Evolutionary conservation across 2,329 filamentous ascomycete genomes (phyloP).

Genomic region (Dactylonectria estremocensis): DNA sequence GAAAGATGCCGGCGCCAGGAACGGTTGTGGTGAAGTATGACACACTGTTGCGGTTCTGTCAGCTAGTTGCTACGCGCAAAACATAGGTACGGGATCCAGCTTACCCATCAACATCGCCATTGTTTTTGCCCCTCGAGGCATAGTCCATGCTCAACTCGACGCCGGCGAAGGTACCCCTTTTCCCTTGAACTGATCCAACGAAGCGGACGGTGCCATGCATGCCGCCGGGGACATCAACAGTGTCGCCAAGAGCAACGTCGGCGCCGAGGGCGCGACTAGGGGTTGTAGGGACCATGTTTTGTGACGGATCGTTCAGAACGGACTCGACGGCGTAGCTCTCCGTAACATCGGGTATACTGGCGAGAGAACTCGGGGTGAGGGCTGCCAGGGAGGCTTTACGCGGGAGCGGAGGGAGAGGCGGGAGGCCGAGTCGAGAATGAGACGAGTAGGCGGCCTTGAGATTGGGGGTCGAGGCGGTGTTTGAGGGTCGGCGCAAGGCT

Average conservation of each 20-base stretch:
- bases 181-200: constrained; percentile 87
- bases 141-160: constrained; percentile 90
- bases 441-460: constrained; percentile 67
- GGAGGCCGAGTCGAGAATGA: constrained; percentile 63
- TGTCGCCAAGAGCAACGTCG: constrained; percentile 81
- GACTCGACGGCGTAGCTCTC: constrained; percentile 74
- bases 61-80: constrained; percentile 3
- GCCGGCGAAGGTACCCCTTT: constrained; percentile 92
- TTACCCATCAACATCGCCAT: constrained; percentile 94
- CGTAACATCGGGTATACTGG: constrained; percentile 77
- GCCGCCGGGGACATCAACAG: constrained; percentile 91
- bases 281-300: constrained; percentile 68
- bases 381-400: constrained; percentile 82
- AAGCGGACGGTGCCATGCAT: constrained; percentile 95
- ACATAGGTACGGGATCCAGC: constrained; percentile 43
- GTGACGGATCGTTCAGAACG: constrained; percentile 57
- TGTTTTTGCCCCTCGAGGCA: constrained; percentile 91
- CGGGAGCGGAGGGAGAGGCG: constrained; percentile 65
- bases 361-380: constrained; percentile 75
- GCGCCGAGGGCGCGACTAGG: constrained; percentile 67
- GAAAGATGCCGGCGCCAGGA: constrained; percentile 91
- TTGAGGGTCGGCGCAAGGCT: constrained; percentile 61
- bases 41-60: constrained; percentile 58
- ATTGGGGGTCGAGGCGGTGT: constrained; percentile 72
- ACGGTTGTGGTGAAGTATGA: constrained; percentile 87